Conservation (phyloP, 768 basidiomycete genomes). For the Boletus huronensis region DNA sequence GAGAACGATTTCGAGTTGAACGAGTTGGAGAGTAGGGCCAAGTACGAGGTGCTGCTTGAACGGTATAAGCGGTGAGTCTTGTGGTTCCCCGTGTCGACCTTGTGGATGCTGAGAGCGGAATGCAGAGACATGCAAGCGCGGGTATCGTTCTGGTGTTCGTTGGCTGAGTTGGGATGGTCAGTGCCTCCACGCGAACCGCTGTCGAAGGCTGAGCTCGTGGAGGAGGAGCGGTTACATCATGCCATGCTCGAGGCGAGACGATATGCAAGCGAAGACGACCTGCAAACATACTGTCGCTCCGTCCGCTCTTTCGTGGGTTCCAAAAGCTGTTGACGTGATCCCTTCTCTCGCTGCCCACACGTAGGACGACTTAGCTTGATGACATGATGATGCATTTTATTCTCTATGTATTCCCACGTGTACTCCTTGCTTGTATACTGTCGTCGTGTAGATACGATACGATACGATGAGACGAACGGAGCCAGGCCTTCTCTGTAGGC, state of each 20-base stretch:
- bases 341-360: background rate
- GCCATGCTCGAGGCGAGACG: slow-evolving; percentile 58
- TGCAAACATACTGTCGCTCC: slow-evolving; percentile 54
- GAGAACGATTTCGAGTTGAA: slow-evolving; percentile 62
- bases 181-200: slow-evolving; percentile 59
- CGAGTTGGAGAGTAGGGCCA: slow-evolving; percentile 52
- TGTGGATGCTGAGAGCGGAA: background rate
- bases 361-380: slow-evolving; percentile 24
- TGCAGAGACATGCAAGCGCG: slow-evolving; percentile 64
- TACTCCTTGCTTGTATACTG: slow-evolving; percentile 1
- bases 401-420: slow-evolving; percentile 22
- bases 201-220: slow-evolving; percentile 65
- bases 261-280: slow-evolving; percentile 49
- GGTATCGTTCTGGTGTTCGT: slow-evolving; percentile 60
- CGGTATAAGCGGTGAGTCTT: slow-evolving; percentile 51
- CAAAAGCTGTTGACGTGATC: slow-evolving; percentile 35
- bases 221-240: slow-evolving; percentile 59
- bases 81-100: background rate
- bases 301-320: slow-evolving; percentile 59
- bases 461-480: background rate
- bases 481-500: slow-evolving; percentile 26
- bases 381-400: slow-evolving; percentile 23
- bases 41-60: slow-evolving; percentile 57
- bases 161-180: slow-evolving; percentile 55
- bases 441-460: background rate